Evolutionary conservation across 768 basidiomycete species (phyloP), one percentile per base, ranked within the genome.

Genomic region (Pholiota microspora): DNA sequence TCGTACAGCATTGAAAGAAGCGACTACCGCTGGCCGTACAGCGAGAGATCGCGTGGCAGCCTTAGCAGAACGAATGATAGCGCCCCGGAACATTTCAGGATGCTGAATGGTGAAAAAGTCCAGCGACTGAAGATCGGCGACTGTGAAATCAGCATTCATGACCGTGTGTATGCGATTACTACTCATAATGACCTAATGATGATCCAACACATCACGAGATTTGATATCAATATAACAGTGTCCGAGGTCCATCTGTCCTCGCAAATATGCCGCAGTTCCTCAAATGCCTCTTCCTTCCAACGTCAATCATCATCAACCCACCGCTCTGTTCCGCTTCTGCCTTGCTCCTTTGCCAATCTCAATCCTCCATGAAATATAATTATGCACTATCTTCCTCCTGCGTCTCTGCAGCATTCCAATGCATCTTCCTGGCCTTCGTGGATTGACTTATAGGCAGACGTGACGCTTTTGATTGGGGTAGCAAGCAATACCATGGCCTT

Each of bases 21-120:
- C n/a, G n/a, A 34, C 34, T 15, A 48, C 53, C 15, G 49, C 29
- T 16, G 61, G 46, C 4, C 56, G 50, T 21, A 50, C 38, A 34
- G 54, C 46, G 38, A 56, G 36, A 16, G 55, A 47, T 3, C 57
- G 58, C 28, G 57, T 46, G 21, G 58, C 46, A 16, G 57, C 52
- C 42, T 66, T 59, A 2, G 64, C 53, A 7, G 64, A 59, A 49
- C 68, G 65, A 25, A 62, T 59, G 44, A 68, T 28, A 23, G 64
- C 54, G n/a, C 58, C 59, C 55, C 71, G 65, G 47, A 70, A 59
- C 71, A 73, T 74, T 51, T 28, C 49, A 32, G 18, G 32, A n/a
- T 40, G 12, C 8, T 28, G 23, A 12, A n/a, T 8, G 5, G 25
- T 7, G 18, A 18, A 32, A 24, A 49, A 35, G 45, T 27, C 9